These are phyloP conservation scores for Petunia hybrid DNA, from an alignment of 305 asterid species.

Conservation along the genomic window DNA sequence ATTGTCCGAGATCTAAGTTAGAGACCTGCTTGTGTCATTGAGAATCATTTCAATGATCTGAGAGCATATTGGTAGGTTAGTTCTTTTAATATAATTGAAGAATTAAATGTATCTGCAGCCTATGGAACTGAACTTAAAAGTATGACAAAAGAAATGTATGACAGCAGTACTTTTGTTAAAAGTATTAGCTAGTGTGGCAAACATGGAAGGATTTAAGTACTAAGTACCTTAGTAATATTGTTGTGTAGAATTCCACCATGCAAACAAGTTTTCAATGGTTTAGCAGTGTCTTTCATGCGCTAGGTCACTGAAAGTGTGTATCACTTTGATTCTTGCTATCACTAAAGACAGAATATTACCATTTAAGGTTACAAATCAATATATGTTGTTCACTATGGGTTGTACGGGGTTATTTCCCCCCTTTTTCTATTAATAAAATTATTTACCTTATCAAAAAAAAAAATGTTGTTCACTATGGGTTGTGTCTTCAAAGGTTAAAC, in stretches of 20 bases:
- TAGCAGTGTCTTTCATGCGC: not conserved
- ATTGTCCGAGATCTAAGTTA: not conserved
- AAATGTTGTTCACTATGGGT: not conserved
- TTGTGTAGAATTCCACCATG: not conserved
- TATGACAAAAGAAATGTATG: not conserved
- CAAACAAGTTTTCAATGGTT: not conserved
- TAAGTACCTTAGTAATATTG: not conserved
- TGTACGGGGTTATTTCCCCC: too few relatives aligned
- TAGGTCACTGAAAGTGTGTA: not conserved
- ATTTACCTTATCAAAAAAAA: too few relatives aligned
- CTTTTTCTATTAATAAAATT: too few relatives aligned
- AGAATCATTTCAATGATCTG: not conserved
- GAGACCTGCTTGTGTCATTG: not conserved
- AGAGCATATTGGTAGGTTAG: not conserved
- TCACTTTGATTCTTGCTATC: too few relatives aligned
- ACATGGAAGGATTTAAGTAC: not conserved
- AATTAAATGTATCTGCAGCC: not conserved
- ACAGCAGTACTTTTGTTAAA: not conserved
- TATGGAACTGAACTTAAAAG: not conserved
- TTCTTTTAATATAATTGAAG: not conserved
- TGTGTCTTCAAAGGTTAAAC: not conserved
- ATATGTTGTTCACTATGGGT: not conserved
- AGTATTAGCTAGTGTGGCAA: not conserved
- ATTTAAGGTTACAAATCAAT: not conserved
- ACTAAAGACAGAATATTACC: not conserved